Base-by-base conservation (phyloP, 352 stramenopile genomes). In the Pilasporangium apinafurcum region DNA sequence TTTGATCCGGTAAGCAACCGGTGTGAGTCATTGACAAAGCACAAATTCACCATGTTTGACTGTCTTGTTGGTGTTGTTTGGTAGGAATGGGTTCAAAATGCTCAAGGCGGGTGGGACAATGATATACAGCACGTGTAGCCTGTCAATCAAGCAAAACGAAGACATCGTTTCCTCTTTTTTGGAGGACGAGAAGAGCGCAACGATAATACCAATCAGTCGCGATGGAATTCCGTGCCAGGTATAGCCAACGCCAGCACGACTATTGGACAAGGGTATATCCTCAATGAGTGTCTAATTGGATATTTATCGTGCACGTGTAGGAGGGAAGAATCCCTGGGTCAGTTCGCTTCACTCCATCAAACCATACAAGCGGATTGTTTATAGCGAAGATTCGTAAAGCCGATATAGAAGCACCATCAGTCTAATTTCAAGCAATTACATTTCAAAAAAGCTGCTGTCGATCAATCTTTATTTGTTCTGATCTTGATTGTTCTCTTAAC, bases 81-180 rank as follows among this genome's bases (percentile, higher is more conserved):
- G 10, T 40, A 66, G 49, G 4, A 95, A 92, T 26, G 92, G 89
- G 7, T 98, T 97, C 64, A 58, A 65, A 16, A 42, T 95, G 26
- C 65, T 98, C n/a, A 75, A 73, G 45, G 57, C 56, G 12, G 92
- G 91, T 28, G 94, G 94, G 9, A 75, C 51, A 6, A 77, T 98
- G 67, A 78, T 98, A n/a, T 98, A 98, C 61, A 96, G 86, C 44
- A 98, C 91, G 7, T 98, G 94, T 63, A 97, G 89, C 41, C 68
- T 98, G 14, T 96, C 84, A 1, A 45, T 87, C 16, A 72, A 81
- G 50, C 91, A 98, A 62, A 98, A 98, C 55, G 92, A 98, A 65
- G 66, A 87, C 3, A 73, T 97, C n/a, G 86, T 98, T 8, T 31
- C 49, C 7, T 68, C 47, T 22, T 83, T 98, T 27, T 60, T 98